Base-by-base conservation (phyloP, 2,329 filamentous ascomycete species). In the Talaromyces sp. region DNA sequence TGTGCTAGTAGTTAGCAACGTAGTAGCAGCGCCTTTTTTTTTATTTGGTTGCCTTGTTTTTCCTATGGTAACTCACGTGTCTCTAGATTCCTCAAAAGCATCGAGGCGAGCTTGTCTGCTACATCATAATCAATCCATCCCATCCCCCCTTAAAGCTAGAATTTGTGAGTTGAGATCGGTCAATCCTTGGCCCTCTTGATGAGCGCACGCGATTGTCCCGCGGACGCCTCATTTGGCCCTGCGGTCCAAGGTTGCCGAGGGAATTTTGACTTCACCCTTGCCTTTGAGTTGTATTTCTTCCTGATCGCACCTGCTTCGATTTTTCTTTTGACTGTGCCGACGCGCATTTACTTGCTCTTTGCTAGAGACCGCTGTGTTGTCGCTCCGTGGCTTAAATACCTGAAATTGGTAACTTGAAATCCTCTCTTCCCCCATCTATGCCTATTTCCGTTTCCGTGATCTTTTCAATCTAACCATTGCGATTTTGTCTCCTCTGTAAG, bases 181-280 rank as follows among this genome's bases (percentile, higher is more conserved):
- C 22, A 8, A 25, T 11, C 11, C 40, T 11, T 41, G 19, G 15
- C 22, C 40, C 19, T 41, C 39, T 21, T 21, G 7, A 39, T 39
- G 36, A 17, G 36, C 36, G n/a, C 36, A 17, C 36, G 5, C 36
- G n/a, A 25, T 25, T 45, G 40, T 45, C 40, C 19, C 13, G 25
- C 25, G 15, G 46, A 50, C 31, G 46, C 25, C 25, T 50, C 46
- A 22, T 50, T 50, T 19, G 46, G 46, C 25, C 46, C 46, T 35
- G 46, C 21, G 25, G 46, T 50, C 7, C 25, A 50, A 33, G 46
- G 46, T n/a, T 50, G 46, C n/a, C 46, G 46, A 50, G 46, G 46
- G 10, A 50, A 50, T n/a, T 50, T 50, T n/a, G 46, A 50, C 46
- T 50, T 50, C 46, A 50, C 46, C 8, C 46, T 50, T 22, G 28